phyloP scores from a whole-genome alignment of 352 stramenopile genomes.

The Globisporangium uncinulatum region DNA sequence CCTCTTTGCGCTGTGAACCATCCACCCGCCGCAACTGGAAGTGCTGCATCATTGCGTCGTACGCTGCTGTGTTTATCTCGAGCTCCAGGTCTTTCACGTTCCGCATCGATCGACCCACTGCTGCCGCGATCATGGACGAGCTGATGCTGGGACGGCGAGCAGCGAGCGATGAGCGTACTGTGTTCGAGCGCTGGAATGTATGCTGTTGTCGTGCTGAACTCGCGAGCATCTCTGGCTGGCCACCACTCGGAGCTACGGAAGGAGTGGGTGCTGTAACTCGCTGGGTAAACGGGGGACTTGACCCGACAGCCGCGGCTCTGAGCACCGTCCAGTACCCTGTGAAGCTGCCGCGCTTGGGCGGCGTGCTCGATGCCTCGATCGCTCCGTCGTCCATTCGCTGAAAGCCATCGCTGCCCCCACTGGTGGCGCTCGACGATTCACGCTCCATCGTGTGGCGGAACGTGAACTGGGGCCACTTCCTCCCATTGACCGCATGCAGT shows the following conservation, averaged over 20 bases:
- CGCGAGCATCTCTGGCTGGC: too few species aligned
- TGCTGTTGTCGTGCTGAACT: not conserved
- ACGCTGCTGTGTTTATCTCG: conserved; percentile 1
- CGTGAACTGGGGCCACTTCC: too few species aligned
- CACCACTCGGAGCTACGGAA: too few species aligned
- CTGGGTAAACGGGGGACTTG: not conserved
- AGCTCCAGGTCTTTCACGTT: not conserved
- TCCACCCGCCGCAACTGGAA: conserved; percentile 11
- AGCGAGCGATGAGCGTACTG: not conserved
- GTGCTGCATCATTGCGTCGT: conserved; percentile 14
- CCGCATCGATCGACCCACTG: not conserved
- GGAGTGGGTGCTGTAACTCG: too few species aligned
- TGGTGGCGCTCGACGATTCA: too few species aligned
- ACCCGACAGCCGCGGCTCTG: not conserved
- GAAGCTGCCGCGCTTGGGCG: not conserved
- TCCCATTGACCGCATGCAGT: too few species aligned
- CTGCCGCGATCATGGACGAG: not conserved
- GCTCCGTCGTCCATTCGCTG: too few species aligned
- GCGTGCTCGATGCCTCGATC: too few species aligned
- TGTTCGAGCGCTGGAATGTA: conserved; percentile 1
- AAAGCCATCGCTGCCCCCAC: too few species aligned
- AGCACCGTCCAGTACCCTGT: not conserved
- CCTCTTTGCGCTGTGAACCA: not conserved
- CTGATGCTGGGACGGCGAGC: not conserved
- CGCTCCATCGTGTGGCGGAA: too few species aligned